Base-by-base conservation (phyloP, 768 basidiomycete species). In the Leccinum uliginosum region DNA sequence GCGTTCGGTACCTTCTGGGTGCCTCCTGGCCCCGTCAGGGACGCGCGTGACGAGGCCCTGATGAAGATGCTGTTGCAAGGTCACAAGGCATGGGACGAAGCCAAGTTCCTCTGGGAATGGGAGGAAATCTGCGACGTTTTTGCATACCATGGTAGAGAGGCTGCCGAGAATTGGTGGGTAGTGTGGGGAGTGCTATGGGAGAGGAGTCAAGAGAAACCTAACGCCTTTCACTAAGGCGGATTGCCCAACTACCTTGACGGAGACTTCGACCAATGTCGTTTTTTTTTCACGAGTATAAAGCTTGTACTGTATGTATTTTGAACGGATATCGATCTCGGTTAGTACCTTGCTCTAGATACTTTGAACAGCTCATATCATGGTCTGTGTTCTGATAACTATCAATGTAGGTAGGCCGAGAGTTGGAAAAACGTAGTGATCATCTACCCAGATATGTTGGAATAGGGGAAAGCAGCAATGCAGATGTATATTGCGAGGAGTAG, bases 81-180 rank as follows among this genome's bases (percentile, higher is more conserved):
- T 24, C 69, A 64, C 60, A 73, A 73, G 50, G 68, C 65, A 21
- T 80, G 82, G 75, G 80, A 84, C 61, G 80, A 84, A 63, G 71
- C 59, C 44, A 73, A 67, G 50, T 74, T 84, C 55, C 74, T 72
- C 49, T 74, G 73, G 61, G 74, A 83, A 56, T 85, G 84, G 80
- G 83, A 82, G 53, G 77, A 77, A 55, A 79, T 83, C 56, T 71
- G 82, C 51, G 76, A 75, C 27, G 68, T 85, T 61, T 82, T 80
- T 61, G 69, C 73, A n/a, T 80, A 84, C 63, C 78, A 82, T 63
- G 78, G 81, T 4, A 74, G 72, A 45, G 84, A 87, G 59, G 76
- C 77, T 45, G 85, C 81, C 19, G 83, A 84, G 56, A 83, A 83
- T 65, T 86, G 83, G 83, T 87, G 83, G 83, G 78, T 79, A 11